A percentile compares a stretch with the other conserved stretches of the same genome.
Conservation (phyloP, 2,329 filamentous ascomycete species). For the Pseudophaeomoniella oleicola region DNA sequence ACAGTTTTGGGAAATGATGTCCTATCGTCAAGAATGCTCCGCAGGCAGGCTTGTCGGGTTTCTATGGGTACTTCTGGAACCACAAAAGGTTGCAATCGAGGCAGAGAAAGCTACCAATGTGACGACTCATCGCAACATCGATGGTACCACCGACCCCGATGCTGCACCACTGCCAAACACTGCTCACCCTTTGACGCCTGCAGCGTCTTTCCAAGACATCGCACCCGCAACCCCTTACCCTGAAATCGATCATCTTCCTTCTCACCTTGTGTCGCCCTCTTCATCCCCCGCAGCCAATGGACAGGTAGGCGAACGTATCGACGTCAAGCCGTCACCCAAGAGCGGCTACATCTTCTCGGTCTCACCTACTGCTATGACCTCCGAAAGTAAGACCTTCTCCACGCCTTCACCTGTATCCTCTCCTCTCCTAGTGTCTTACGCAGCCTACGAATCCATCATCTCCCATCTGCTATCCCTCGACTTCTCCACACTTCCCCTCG, state of each 20-base stretch:
- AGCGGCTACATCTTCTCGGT: no score
- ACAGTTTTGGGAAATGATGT: constrained; percentile 99
- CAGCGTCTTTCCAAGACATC: not conserved
- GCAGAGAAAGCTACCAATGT: not conserved
- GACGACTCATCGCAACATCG: not conserved
- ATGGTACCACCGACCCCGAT: not conserved
- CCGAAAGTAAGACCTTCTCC: not conserved
- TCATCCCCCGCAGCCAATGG: not conserved
- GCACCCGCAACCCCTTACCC: no score
- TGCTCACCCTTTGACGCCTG: not conserved
- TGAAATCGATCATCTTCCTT: no score
- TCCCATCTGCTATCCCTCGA: not conserved
- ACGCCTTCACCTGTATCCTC: not conserved
- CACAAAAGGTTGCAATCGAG: not conserved
- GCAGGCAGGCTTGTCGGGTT: constrained; percentile 87
- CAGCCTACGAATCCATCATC: not conserved
- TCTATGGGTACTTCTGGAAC: constrained; percentile 67
- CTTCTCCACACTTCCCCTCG: not conserved
- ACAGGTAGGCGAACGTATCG: not conserved
- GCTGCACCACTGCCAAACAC: not conserved
- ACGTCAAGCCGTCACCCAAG: no score
- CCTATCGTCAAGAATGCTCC: constrained; percentile 88
- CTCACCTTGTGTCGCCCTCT: not conserved
- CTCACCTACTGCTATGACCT: not conserved
- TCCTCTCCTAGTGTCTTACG: not conserved